Evolutionary conservation across 2,329 filamentous ascomycete genomes (phyloP), one percentile per base, ranked within the genome.

Genomic region (Colletotrichum sublineola): DNA sequence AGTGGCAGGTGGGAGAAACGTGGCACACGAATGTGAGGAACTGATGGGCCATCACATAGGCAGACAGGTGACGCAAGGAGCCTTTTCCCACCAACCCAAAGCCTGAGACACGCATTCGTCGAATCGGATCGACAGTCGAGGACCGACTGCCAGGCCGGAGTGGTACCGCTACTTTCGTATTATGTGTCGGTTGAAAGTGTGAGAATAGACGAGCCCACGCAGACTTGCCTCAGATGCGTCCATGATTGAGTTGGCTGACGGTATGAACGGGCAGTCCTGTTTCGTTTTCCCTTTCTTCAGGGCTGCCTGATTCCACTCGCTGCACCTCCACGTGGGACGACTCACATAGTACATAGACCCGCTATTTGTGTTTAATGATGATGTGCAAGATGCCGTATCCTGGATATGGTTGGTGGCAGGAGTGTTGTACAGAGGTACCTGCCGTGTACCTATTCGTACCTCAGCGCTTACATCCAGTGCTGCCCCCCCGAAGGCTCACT

Each of bases 361-460:
- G 63, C 71, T 63, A 33, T 73, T 73, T 73, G 67, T 67, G 68
- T 73, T 73, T 73, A 63, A 73, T 73, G 46, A 73, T 71, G 67
- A 71, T 71, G 62, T 73, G 71, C 71, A 73, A 73, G 66, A 36
- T 65, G 60, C 70, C 66, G 66, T 60, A 69, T 65, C 53, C 60
- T 64, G 40, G 66, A 65, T 46, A 50, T 56, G 48, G 58, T 29
- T n/a, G 58, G 57, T 58, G 38, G 20, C 64, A 71, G 52, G 14
- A 42, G 14, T 42, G 15, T 15, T 42, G 36, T 11, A 42, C 1
- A 1, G 12, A 24, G 24, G 24, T 40, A 40, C 9, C 38, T 46
- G n/a, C 44, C 18, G 7, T n/a, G 44, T 46, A 46, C 44, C 2
- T 24, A 24, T 18, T 5, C 5, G 29, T 29, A 50, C 18, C 9